Evolutionary conservation across 192 early-diverging fungal genomes (phyloP).

Genomic region (Linnemannia hyalina): DNA sequence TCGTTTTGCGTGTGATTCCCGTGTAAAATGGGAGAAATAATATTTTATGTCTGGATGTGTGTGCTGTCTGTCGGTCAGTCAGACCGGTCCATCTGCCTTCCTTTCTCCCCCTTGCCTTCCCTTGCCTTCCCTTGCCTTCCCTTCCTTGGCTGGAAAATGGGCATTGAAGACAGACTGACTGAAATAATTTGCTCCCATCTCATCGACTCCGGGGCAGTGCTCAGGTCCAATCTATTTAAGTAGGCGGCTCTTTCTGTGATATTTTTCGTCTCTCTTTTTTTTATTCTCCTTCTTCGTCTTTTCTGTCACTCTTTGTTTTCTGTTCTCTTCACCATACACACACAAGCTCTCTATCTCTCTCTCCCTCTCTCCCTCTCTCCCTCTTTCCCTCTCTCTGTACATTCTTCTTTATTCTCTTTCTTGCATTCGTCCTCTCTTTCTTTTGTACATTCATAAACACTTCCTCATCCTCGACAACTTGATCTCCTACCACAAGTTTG

Average conservation of each 20-base stretch:
- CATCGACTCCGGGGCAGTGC: slow-evolving; percentile 7
- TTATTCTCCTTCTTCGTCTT: neutral
- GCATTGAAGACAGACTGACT: neutral
- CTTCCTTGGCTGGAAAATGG: neutral
- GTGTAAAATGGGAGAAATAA: neutral
- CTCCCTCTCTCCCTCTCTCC: no score
- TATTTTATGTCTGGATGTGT: neutral
- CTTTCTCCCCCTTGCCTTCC: neutral
- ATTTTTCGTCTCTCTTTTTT: neutral
- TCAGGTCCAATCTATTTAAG: neutral
- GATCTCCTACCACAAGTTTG: neutral
- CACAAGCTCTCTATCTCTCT: neutral
- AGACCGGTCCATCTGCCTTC: neutral
- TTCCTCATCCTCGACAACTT: neutral
- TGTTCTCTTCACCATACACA: neutral
- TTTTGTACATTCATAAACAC: neutral
- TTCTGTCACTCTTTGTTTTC: neutral
- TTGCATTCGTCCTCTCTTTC: neutral
- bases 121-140: neutral
- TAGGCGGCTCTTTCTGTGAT: no score
- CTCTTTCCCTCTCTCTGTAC: neutral
- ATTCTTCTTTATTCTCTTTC: neutral
- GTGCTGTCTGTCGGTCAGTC: no score
- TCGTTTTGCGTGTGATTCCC: slow-evolving; percentile 13
- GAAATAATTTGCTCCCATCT: neutral